A percentile compares a stretch with the other conserved stretches of the same genome.
Evolutionary conservation across 371 early-diverging fungal species (phyloP).

Genomic region (Saksenaea vasiformis): DNA sequence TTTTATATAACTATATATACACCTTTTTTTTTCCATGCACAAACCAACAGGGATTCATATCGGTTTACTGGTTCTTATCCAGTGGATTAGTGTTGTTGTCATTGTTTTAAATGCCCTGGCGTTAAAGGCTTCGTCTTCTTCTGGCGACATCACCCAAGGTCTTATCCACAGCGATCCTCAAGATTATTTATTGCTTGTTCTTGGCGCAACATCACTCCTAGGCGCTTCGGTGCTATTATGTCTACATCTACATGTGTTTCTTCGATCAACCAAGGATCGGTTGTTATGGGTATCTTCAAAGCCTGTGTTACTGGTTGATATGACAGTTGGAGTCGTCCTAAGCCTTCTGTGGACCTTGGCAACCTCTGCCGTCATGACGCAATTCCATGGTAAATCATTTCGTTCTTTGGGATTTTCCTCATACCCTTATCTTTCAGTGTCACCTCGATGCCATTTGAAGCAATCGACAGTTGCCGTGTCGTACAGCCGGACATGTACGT

Average conservation of each 20-base stretch:
- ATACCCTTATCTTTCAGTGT: neutral
- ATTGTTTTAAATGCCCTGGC: conserved; percentile 28
- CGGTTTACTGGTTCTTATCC: conserved; percentile 22
- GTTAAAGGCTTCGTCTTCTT: conserved; percentile 12
- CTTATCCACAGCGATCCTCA: conserved; percentile 12
- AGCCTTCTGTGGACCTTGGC: conserved; percentile 30
- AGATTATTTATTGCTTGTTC: conserved; percentile 24
- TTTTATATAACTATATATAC: neutral
- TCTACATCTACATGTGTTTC: conserved; percentile 19
- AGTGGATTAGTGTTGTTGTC: conserved; percentile 38
- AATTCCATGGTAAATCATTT: conserved; percentile 18
- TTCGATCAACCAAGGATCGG: conserved; percentile 9
- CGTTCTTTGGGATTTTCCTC: neutral
- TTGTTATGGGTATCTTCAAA: conserved; percentile 10
- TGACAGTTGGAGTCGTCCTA: conserved; percentile 19
- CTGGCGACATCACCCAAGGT: conserved; percentile 7
- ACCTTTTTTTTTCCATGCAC: conserved; percentile 8
- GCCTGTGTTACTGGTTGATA: conserved; percentile 14
- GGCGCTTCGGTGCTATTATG: conserved; percentile 24
- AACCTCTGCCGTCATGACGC: conserved; percentile 16
- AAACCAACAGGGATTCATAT: conserved; percentile 26
- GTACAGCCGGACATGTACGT: conserved; percentile 13
- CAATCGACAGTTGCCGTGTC: conserved; percentile 6
- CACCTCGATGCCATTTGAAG: conserved; percentile 15
- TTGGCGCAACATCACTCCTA: conserved; percentile 27